Percentiles rank a stretch among this genome's conserved stretches.
Conservation (phyloP, 2,329 filamentous ascomycete species). For the Drechslera avenae region DNA sequence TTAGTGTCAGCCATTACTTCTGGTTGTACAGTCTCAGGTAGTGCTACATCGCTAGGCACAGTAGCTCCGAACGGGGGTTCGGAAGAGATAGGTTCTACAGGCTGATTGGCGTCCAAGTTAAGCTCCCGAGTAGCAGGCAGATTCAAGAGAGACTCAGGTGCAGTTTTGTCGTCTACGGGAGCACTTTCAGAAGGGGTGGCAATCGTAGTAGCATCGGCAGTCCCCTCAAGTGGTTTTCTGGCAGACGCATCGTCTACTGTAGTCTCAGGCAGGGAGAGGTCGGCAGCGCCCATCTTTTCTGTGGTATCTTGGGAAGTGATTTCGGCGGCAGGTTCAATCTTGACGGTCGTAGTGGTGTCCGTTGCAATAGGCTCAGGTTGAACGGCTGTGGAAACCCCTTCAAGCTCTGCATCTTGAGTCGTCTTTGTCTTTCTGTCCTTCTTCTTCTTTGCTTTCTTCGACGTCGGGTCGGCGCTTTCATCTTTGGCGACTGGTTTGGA, state of each 20-base stretch:
- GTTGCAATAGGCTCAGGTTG: neutral
- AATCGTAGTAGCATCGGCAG: neutral
- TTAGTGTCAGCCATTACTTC: neutral
- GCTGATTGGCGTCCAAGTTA: neutral
- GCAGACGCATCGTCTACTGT: neutral
- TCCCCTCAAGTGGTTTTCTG: neutral
- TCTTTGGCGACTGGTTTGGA: conserved; percentile 7
- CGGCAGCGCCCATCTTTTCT: neutral
- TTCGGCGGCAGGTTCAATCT: neutral
- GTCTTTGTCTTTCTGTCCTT: conserved; percentile 24
- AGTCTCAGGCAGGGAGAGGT: neutral
- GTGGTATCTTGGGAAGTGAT: neutral
- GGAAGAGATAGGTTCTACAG: neutral
- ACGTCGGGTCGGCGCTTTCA: conserved; percentile 10
- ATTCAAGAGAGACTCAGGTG: neutral
- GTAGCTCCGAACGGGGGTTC: neutral
- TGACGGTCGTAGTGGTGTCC: neutral
- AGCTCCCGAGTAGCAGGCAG: neutral
- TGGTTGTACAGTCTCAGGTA: conserved; percentile 2
- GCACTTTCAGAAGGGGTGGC: neutral
- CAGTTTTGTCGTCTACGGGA: neutral
- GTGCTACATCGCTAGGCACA: neutral
- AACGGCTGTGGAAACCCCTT: neutral
- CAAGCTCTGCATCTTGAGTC: conserved; percentile 5
- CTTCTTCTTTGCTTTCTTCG: conserved; percentile 30